These are phyloP conservation scores for Orbilia ellipsospora DNA, from an alignment of 2,329 filamentous ascomycete species.

Conservation along the genomic window DNA sequence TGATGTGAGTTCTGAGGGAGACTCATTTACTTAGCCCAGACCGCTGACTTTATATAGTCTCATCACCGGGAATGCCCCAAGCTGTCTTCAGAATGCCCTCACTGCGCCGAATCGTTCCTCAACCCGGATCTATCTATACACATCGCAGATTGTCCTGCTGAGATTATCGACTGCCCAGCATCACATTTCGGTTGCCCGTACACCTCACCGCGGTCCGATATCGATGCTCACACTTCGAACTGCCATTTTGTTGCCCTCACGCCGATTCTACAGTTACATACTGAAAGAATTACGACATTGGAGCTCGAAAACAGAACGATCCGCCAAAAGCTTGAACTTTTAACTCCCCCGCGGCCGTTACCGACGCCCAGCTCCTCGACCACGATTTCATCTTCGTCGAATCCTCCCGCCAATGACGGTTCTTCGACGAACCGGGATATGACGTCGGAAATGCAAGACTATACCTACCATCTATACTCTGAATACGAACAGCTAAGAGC, in stretches of 20 bases:
- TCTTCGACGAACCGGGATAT: conserved; percentile 31
- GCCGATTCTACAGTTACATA: conserved; percentile 57
- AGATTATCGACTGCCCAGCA: conserved; percentile 57
- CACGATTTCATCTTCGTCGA: conserved; percentile 18
- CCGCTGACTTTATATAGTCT: conserved; percentile 59
- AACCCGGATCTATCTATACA: conserved; percentile 57
- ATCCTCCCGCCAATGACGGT: neutral
- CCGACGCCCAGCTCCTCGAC: conserved; percentile 26
- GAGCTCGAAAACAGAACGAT: conserved; percentile 58
- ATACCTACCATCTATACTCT: conserved; percentile 58
- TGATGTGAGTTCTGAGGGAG: conserved; percentile 58
- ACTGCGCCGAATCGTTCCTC: conserved; percentile 65
- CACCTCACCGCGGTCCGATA: conserved; percentile 54
- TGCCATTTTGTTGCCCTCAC: conserved; percentile 58
- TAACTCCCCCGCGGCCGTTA: conserved; percentile 48
- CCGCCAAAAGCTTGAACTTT: conserved; percentile 57
- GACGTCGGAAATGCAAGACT: conserved; percentile 57
- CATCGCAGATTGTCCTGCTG: conserved; percentile 54
- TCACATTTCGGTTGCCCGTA: conserved; percentile 57
- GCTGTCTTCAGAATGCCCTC: conserved; percentile 66
- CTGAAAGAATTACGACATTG: conserved; percentile 55
- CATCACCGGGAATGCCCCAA: conserved; percentile 65
- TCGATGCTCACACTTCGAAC: conserved; percentile 48
- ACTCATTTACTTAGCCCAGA: neutral
- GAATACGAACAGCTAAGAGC: conserved; percentile 59